Evolutionary conservation across 129 eudicot species (phyloP).

Genomic region (Smallanthus sonchifolius): DNA sequence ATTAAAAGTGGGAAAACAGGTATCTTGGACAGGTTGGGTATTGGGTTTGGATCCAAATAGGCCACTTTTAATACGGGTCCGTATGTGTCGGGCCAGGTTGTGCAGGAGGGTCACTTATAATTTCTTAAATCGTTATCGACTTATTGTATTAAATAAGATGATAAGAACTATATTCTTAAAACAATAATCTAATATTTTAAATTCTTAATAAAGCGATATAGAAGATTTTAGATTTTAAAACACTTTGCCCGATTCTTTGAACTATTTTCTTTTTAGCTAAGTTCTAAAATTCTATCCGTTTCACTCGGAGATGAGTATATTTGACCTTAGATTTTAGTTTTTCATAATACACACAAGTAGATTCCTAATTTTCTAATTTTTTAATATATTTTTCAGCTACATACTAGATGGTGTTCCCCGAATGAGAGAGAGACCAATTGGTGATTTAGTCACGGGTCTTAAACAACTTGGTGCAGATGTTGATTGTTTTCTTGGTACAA

Average conservation of each 20-base stretch:
- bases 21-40: not conserved
- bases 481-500: conserved; percentile 90
- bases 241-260: not conserved
- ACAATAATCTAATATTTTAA: not conserved
- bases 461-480: conserved; percentile 97
- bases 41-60: not conserved
- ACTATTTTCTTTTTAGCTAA: not conserved
- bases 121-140: not conserved
- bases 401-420: conserved; percentile 95
- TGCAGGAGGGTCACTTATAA: not conserved
- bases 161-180: not conserved
- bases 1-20: not conserved
- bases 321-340: not conserved
- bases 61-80: not conserved
- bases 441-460: conserved; percentile 88
- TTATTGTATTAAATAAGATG: not conserved
- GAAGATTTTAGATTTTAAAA: not conserved
- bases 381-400: conserved; percentile 46
- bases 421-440: conserved; percentile 98
- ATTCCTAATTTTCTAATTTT: not conserved
- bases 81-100: not conserved
- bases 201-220: not conserved
- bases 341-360: not conserved
- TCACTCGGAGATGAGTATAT: not conserved
- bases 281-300: not conserved